Conservation (phyloP, 768 basidiomycete species). For the Trametes cingulata region DNA sequence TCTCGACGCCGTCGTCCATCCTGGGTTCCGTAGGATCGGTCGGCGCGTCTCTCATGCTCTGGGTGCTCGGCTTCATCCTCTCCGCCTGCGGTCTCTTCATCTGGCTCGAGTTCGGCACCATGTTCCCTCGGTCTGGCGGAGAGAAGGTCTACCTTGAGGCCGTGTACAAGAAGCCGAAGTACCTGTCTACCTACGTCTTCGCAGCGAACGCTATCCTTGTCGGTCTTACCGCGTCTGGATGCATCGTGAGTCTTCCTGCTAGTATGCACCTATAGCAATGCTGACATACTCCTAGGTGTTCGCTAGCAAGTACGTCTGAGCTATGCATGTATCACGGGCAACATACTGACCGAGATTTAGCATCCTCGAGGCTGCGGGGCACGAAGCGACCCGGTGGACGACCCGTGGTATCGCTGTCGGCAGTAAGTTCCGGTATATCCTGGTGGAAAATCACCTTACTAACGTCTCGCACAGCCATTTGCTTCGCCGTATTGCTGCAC, state of each 20-base stretch:
- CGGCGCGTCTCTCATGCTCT: slow-evolving; percentile 31
- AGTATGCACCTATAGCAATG: slow-evolving; percentile 44
- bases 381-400: slow-evolving; percentile 8
- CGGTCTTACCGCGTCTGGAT: slow-evolving; percentile 53
- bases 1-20: slow-evolving; percentile 32
- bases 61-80: slow-evolving; percentile 30
- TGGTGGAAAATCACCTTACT: not conserved
- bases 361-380: slow-evolving; percentile 7
- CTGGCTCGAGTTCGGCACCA: slow-evolving; percentile 21
- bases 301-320: not conserved
- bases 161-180: slow-evolving; percentile 58
- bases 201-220: slow-evolving; percentile 53
- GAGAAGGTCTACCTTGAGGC: slow-evolving; percentile 74
- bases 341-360: not conserved
- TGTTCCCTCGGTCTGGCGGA: slow-evolving; percentile 48
- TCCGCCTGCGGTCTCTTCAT: slow-evolving; percentile 20
- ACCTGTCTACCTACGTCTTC: slow-evolving; percentile 58
- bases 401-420: slow-evolving; percentile 8
- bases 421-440: not conserved
- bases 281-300: not conserved
- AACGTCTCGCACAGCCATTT: not conserved
- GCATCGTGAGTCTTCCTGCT: slow-evolving; percentile 56
- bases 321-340: not conserved
- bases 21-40: slow-evolving; percentile 29
- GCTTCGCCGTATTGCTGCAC: slow-evolving; percentile 13